Evolutionary conservation across 805 yeast species (phyloP).

Genomic region (Priceomyces haplophilus): DNA sequence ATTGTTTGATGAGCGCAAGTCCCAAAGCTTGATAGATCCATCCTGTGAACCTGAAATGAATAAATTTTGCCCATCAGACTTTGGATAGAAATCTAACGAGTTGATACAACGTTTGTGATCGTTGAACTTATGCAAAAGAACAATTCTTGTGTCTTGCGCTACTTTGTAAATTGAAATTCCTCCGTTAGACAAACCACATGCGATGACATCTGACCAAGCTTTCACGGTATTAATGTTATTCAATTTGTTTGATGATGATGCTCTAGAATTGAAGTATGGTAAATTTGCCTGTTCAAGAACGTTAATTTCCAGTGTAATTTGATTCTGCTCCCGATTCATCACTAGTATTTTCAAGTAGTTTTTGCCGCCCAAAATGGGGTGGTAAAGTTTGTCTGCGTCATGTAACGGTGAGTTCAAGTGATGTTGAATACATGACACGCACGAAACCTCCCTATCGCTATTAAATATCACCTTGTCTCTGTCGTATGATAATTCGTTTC

Average conservation of each 20-base stretch:
- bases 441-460: slow-evolving; percentile 25
- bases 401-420: slow-evolving; percentile 7
- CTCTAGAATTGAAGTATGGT: slow-evolving; percentile 12
- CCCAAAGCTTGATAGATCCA: slow-evolving; percentile 77
- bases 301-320: slow-evolving; percentile 33
- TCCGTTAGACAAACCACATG: slow-evolving; percentile 42
- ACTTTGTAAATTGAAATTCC: slow-evolving; percentile 30
- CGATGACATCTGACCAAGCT: slow-evolving; percentile 29
- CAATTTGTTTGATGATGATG: slow-evolving; percentile 20
- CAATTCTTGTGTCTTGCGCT: slow-evolving; percentile 30
- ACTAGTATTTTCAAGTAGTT: slow-evolving; percentile 36
- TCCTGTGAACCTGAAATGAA: slow-evolving; percentile 68
- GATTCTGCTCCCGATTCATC: slow-evolving; percentile 28
- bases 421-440: slow-evolving; percentile 21
- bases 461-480: slow-evolving; percentile 18
- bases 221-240: slow-evolving; percentile 40
- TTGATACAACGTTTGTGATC: slow-evolving; percentile 44
- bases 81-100: slow-evolving; percentile 32
- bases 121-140: slow-evolving; percentile 24
- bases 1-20: slow-evolving; percentile 47
- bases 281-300: slow-evolving; percentile 24
- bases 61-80: slow-evolving; percentile 15
- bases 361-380: slow-evolving; percentile 42
- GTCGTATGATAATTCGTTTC: slow-evolving; percentile 1
- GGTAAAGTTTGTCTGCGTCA: slow-evolving; percentile 20